These are phyloP conservation scores for Ganoderma resinaceum DNA, from an alignment of 1,284 basidiomycete species.

Conservation along the genomic window DNA sequence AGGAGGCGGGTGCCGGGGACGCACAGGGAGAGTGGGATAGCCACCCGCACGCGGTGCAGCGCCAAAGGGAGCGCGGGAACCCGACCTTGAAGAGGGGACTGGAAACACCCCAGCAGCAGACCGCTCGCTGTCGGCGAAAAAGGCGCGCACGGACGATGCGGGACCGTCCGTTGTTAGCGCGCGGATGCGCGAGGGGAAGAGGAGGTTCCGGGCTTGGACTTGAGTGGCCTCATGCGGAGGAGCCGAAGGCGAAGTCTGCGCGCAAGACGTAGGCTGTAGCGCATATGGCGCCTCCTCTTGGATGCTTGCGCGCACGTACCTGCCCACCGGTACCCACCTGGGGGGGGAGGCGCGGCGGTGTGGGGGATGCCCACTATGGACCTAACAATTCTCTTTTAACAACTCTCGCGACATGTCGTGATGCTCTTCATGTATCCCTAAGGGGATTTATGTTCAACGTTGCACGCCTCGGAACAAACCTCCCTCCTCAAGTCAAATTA, in stretches of 20 bases:
- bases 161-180: too few species aligned
- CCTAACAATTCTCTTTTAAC: not conserved
- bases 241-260: slow-evolving; percentile 3
- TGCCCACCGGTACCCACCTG: not conserved
- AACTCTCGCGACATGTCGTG: not conserved
- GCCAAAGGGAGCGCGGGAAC: slow-evolving; percentile 34
- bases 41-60: slow-evolving; percentile 47
- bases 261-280: slow-evolving; percentile 15
- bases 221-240: slow-evolving; percentile 5
- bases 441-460: not conserved
- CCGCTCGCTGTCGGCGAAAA: slow-evolving; percentile 1
- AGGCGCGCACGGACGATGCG: not conserved
- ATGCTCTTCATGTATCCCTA: not conserved
- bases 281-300: not conserved
- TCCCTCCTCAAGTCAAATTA: not conserved
- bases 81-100: not conserved
- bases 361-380: not conserved
- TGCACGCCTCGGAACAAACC: not conserved
- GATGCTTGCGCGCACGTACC: not conserved
- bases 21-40: too few species aligned
- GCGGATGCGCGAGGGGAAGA: not conserved
- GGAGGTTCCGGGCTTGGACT: not conserved
- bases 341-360: not conserved
- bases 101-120: not conserved
- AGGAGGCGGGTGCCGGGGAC: not conserved